These are phyloP conservation scores for Leccinum angustisporum DNA, from an alignment of 1,284 basidiomycete species.

Conservation along the genomic window DNA sequence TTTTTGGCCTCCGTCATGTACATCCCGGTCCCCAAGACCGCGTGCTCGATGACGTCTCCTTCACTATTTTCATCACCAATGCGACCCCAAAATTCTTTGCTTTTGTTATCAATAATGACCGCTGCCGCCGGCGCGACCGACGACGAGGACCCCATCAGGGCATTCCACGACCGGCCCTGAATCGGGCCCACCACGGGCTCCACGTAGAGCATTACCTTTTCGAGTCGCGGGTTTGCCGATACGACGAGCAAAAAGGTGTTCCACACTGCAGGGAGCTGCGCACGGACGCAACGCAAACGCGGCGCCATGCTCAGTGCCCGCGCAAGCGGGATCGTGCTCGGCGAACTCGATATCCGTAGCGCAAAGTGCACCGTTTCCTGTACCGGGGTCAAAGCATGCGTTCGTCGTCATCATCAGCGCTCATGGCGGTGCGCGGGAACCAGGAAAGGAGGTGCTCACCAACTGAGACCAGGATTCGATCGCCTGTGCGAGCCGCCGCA, in stretches of 20 bases:
- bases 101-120: background rate
- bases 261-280: slow-evolving; percentile 49
- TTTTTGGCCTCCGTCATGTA: slow-evolving; percentile 48
- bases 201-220: slow-evolving; percentile 42
- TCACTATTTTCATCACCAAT: slow-evolving; percentile 18
- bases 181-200: slow-evolving; percentile 18
- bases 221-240: slow-evolving; percentile 41
- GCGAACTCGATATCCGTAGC: slow-evolving; percentile 20
- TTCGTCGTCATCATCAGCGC: background rate
- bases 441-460: slow-evolving; percentile 32
- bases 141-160: background rate
- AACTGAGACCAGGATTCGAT: slow-evolving; percentile 44
- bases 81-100: background rate
- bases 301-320: slow-evolving; percentile 38
- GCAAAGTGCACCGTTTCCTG: slow-evolving; percentile 30
- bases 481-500: slow-evolving; percentile 45
- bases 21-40: slow-evolving; percentile 41
- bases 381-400: background rate
- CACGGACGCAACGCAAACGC: slow-evolving; percentile 42
- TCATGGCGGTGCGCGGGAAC: background rate
- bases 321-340: slow-evolving; percentile 18
- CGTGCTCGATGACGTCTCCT: slow-evolving; percentile 23
- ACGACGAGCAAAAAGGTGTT: slow-evolving; percentile 45
- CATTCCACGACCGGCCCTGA: background rate
- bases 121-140: background rate